Conservation (phyloP, 306 rosid genomes). For the Rosa rugosa region DNA sequence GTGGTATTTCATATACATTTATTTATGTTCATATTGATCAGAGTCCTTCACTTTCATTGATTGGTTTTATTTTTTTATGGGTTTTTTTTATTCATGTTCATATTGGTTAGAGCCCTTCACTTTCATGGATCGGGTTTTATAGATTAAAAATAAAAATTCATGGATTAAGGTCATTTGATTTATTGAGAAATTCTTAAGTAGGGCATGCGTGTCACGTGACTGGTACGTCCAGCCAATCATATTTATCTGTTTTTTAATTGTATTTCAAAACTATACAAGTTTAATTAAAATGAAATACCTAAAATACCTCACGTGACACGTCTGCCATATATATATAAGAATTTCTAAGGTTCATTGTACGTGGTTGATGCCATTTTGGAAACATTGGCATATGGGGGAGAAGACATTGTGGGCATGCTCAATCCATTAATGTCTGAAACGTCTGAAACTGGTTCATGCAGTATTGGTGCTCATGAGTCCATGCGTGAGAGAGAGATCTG, state of each 20-base stretch:
- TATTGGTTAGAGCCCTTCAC: too few relatives aligned
- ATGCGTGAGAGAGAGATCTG: not conserved
- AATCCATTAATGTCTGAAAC: not conserved
- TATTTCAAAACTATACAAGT: too few relatives aligned
- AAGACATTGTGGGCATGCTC: not conserved
- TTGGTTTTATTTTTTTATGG: not conserved
- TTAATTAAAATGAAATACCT: too few relatives aligned
- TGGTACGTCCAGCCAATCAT: too few relatives aligned
- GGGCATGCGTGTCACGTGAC: too few relatives aligned
- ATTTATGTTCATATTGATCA: too few relatives aligned
- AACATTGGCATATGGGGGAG: constrained; percentile 16
- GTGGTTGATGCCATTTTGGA: not conserved
- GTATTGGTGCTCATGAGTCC: not conserved
- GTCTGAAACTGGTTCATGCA: not conserved
- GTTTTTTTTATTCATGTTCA: too few relatives aligned
- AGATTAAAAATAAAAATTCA: not conserved
- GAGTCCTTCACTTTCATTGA: too few relatives aligned
- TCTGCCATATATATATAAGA: too few relatives aligned
- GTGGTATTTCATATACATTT: not conserved
- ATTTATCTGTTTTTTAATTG: too few relatives aligned
- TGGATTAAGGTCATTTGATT: not conserved
- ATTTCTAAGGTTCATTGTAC: not conserved
- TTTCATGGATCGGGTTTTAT: too few relatives aligned
- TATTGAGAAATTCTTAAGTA: not conserved
- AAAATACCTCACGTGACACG: too few relatives aligned